A percentile compares a stretch with the other conserved stretches of the same genome.
Evolutionary conservation across 371 early-diverging fungal genomes (phyloP).

Genomic region (Parasitella parasitica): DNA sequence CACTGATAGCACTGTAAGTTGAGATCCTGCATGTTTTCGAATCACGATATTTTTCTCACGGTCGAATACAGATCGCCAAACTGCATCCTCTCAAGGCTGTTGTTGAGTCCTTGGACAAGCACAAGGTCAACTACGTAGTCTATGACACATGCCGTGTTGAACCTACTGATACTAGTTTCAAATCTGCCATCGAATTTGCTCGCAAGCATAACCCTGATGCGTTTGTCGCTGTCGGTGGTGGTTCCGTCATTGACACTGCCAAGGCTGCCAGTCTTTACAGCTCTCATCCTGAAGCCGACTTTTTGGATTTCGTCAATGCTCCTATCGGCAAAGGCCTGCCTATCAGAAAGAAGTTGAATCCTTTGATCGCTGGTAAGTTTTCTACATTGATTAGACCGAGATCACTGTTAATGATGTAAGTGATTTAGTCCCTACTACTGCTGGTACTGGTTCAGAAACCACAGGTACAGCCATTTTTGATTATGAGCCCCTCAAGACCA

Average conservation of each 20-base stretch:
- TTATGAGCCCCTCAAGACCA: constrained; percentile 78
- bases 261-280: constrained; percentile 90
- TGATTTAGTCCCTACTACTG: constrained; percentile 80
- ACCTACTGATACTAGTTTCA: constrained; percentile 80
- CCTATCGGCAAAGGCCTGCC: constrained; percentile 89
- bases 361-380: constrained; percentile 74
- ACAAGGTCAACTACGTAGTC: constrained; percentile 71
- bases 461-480: constrained; percentile 93
- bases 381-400: neutral
- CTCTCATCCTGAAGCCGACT: constrained; percentile 79
- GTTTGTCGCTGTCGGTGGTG: constrained; percentile 92
- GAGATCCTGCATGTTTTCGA: neutral
- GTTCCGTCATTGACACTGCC: constrained; percentile 91
- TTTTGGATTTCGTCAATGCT: constrained; percentile 91
- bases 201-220: constrained; percentile 75
- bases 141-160: constrained; percentile 83
- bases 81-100: constrained; percentile 78
- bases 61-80: constrained; percentile 53
- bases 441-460: constrained; percentile 91
- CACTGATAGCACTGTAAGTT: constrained; percentile 77
- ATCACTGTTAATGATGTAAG: neutral
- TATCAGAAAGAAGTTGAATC: constrained; percentile 70
- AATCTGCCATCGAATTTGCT: constrained; percentile 80
- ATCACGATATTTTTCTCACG: constrained; percentile 18
- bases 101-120: constrained; percentile 72